These are phyloP conservation scores for Plasmodium ovale DNA, from an alignment of 169 alveolate genomes.

Conservation along the genomic window DNA sequence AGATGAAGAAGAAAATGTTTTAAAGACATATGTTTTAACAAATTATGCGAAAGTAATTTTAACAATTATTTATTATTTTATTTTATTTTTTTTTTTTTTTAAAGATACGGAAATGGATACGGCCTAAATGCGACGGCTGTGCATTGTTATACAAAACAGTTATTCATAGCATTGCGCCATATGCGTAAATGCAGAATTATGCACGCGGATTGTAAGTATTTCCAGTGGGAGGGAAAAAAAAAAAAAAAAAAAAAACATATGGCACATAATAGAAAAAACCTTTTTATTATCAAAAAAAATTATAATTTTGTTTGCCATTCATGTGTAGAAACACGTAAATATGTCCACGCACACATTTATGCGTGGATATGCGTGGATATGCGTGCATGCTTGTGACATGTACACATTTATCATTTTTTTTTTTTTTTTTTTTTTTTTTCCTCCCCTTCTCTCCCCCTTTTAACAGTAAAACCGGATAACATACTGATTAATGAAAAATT, in stretches of 20 bases:
- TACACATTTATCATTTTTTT: too few relatives aligned
- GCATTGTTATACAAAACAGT: conserved; percentile 88
- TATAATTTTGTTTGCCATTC: not conserved
- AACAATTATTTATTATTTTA: not conserved
- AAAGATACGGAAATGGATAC: conserved; percentile 87
- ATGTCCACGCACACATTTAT: not conserved
- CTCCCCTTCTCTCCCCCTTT: not conserved
- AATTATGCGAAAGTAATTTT: conserved; percentile 4
- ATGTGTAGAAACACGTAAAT: not conserved
- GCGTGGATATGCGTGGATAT: not conserved
- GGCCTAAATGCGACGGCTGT: conserved; percentile 88
- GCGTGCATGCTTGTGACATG: not conserved
- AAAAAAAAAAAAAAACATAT: not conserved
- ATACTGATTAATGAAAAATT: conserved; percentile 91
- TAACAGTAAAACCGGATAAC: conserved; percentile 95
- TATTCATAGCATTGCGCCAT: conserved; percentile 89
- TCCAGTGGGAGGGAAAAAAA: too few relatives aligned
- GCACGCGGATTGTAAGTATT: conserved; percentile 92
- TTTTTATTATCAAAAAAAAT: not conserved
- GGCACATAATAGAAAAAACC: not conserved
- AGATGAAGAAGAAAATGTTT: too few relatives aligned
- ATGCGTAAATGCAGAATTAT: conserved; percentile 85
- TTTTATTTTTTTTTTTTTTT: conserved; percentile 1
- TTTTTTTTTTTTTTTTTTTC: not conserved
- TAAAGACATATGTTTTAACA: too few relatives aligned